These are phyloP conservation scores for Asclepias syriaca DNA, from an alignment of 257 asterid species.

Conservation along the genomic window DNA sequence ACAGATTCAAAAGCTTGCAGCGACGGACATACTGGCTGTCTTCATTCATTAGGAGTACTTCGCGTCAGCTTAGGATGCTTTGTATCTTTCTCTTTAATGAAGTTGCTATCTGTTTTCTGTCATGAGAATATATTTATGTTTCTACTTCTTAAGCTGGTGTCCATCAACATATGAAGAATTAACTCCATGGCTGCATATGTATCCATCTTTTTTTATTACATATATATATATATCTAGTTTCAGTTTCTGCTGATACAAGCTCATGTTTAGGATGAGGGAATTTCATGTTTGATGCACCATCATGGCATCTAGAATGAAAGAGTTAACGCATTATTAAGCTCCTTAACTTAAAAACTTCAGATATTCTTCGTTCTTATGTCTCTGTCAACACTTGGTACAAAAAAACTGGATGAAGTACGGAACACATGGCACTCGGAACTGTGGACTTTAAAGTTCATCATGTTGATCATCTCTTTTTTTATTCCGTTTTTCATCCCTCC, in stretches of 20 bases:
- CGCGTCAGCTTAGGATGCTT: constrained; percentile 94
- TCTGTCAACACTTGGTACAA: constrained; percentile 52
- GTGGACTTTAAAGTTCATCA: constrained; percentile 60
- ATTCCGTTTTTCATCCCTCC: constrained; percentile 79
- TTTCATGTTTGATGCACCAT: background rate
- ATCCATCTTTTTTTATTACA: background rate
- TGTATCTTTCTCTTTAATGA: constrained; percentile 49
- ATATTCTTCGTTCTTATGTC: constrained; percentile 77
- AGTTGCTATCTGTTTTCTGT: background rate
- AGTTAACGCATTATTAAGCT: background rate
- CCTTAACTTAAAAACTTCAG: constrained; percentile 49
- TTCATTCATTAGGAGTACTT: constrained; percentile 89
- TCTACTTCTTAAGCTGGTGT: background rate
- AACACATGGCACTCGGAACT: constrained; percentile 82
- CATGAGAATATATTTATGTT: background rate
- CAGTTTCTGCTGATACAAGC: background rate
- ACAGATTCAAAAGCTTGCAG: constrained; percentile 83
- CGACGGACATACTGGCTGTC: constrained; percentile 49
- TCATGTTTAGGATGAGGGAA: background rate
- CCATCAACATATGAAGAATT: background rate
- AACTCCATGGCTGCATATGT: background rate
- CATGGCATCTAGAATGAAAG: background rate
- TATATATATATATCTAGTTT: background rate
- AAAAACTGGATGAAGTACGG: constrained; percentile 45
- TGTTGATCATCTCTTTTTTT: constrained; percentile 42